These are phyloP conservation scores for Talaromyces thailandensis DNA, from an alignment of 495 filamentous ascomycete species.

Conservation along the genomic window DNA sequence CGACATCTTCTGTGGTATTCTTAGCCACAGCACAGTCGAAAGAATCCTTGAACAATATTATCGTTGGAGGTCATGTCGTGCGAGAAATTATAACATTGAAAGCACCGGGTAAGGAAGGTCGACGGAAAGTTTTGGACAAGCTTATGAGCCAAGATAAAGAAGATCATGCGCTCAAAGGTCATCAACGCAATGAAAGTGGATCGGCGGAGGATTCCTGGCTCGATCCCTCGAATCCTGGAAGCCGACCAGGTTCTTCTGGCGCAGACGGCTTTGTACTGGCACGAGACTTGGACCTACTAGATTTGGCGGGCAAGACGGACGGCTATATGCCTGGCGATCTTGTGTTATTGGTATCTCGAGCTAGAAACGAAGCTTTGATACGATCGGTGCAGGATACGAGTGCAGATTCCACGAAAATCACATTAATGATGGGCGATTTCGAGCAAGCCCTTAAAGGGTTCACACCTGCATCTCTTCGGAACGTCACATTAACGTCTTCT, in stretches of 20 bases:
- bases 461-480: constrained; percentile 85
- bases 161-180: constrained; percentile 25
- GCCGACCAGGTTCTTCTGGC: constrained; percentile 37
- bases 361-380: constrained; percentile 84
- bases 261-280: constrained; percentile 59
- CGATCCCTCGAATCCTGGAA: constrained; percentile 47
- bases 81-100: constrained; percentile 76
- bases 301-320: constrained; percentile 85
- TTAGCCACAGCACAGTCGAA: constrained; percentile 90
- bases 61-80: constrained; percentile 72
- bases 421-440: constrained; percentile 66
- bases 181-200: constrained; percentile 27
- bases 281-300: constrained; percentile 77
- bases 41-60: constrained; percentile 71
- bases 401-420: constrained; percentile 37
- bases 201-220: constrained; percentile 59
- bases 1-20: constrained; percentile 70
- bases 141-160: constrained; percentile 30
- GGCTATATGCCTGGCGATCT: constrained; percentile 97
- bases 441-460: constrained; percentile 78
- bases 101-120: constrained; percentile 87
- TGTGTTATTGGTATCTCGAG: constrained; percentile 73
- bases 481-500: constrained; percentile 84
- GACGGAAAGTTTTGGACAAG: constrained; percentile 71
- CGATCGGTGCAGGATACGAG: constrained; percentile 44